Conservation (phyloP, 176 grass and related monocot genomes). For the Oryza glaberrima region DNA sequence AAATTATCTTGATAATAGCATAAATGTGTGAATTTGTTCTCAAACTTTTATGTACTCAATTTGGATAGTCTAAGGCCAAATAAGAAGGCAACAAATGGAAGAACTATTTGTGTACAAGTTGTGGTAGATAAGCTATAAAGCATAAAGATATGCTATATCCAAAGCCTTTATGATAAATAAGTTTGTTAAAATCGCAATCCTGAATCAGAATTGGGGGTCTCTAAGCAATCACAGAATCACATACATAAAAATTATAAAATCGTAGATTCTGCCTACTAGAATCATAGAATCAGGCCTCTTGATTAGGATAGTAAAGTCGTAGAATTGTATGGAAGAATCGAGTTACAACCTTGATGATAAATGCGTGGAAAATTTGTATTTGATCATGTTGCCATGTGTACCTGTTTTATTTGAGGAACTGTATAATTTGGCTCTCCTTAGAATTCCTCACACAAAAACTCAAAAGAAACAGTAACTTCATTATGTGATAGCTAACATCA, state of each 20-base stretch:
- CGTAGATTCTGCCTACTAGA: too few species aligned
- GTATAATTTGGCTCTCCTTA: not conserved
- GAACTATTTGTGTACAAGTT: not conserved
- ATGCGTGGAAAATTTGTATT: not conserved
- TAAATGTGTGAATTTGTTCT: not conserved
- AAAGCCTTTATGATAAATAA: not conserved
- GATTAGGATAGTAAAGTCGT: too few species aligned
- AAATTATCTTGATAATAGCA: not conserved
- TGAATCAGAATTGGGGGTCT: too few species aligned
- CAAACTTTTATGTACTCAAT: not conserved
- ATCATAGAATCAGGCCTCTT: too few species aligned
- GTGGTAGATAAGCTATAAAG: not conserved
- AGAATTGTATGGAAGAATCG: too few species aligned
- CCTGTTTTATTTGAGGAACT: not conserved
- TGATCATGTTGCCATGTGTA: not conserved
- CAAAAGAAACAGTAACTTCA: slow-evolving; percentile 10
- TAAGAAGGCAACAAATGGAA: not conserved
- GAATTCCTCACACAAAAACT: not conserved
- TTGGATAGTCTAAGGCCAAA: not conserved
- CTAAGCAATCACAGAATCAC: too few species aligned
- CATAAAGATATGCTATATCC: not conserved
- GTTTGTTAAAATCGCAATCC: too few species aligned
- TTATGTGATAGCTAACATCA: not conserved
- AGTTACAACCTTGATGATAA: not conserved
- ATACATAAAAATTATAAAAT: too few species aligned